Conservation (phyloP, 2,329 filamentous ascomycete genomes). For the Botrytis tulipae region DNA sequence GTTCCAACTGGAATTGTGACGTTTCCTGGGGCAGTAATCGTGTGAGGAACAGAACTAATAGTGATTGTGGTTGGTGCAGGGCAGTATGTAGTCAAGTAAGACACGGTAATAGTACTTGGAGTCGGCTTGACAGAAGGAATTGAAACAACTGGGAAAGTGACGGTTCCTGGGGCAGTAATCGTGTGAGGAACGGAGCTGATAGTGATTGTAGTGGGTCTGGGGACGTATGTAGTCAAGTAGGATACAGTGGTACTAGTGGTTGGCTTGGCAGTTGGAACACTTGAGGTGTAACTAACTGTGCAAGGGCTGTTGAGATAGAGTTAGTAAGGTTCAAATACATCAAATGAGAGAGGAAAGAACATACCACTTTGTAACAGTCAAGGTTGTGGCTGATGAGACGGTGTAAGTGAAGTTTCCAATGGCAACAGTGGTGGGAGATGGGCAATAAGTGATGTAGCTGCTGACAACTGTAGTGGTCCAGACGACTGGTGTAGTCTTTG, state of each 20-base stretch:
- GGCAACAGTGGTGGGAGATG: constrained; percentile 23
- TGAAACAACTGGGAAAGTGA: constrained; percentile 22
- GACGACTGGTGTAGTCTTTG: constrained; percentile 7
- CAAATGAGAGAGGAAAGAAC: not conserved
- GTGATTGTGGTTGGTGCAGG: constrained; percentile 24
- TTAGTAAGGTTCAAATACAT: not conserved
- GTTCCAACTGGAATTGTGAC: constrained; percentile 21
- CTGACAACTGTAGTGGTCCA: constrained; percentile 18
- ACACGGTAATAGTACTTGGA: constrained; percentile 10
- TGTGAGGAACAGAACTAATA: constrained; percentile 29
- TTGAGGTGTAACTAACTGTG: constrained; percentile 20
- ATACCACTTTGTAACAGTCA: constrained; percentile 18
- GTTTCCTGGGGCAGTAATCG: constrained; percentile 23
- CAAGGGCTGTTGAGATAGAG: not conserved
- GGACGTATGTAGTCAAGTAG: constrained; percentile 17
- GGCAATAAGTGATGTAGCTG: constrained; percentile 26
- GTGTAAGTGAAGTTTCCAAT: constrained; percentile 28
- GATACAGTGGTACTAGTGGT: constrained; percentile 9
- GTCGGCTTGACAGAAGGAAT: constrained; percentile 3
- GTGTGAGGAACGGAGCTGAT: constrained; percentile 29
- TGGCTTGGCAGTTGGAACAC: constrained; percentile 23
- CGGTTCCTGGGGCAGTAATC: constrained; percentile 23
- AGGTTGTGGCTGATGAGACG: constrained; percentile 17
- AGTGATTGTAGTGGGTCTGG: constrained; percentile 24
- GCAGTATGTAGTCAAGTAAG: constrained; percentile 19